A percentile compares a stretch with the other conserved stretches of the same genome.
These are phyloP conservation scores for Aspergillus aculeatinus DNA, from an alignment of 2,329 filamentous ascomycete genomes.

Conservation along the genomic window DNA sequence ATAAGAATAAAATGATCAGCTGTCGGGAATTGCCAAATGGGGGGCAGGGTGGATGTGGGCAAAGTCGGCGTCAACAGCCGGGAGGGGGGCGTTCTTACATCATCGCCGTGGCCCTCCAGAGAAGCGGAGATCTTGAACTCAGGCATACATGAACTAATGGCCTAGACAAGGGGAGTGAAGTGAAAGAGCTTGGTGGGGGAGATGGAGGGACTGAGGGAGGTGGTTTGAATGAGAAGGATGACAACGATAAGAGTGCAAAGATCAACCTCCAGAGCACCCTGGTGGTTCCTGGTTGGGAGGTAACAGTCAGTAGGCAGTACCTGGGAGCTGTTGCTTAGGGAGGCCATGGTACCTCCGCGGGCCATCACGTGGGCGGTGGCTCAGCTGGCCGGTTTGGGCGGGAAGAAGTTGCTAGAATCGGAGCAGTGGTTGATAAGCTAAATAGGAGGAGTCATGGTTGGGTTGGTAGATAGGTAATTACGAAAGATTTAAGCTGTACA, in stretches of 20 bases:
- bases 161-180: not conserved
- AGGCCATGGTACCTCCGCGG: slow-evolving; percentile 8
- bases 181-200: not conserved
- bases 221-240: not conserved
- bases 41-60: slow-evolving; percentile 13
- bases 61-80: slow-evolving; percentile 16
- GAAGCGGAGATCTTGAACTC: slow-evolving; percentile 93
- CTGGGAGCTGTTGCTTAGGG: slow-evolving; percentile 5
- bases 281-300: slow-evolving; percentile 3
- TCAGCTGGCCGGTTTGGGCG: not conserved
- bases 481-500: too few species aligned
- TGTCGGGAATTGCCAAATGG: slow-evolving; percentile 19
- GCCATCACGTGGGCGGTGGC: slow-evolving; percentile 19
- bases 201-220: not conserved
- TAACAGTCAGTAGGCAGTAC: not conserved
- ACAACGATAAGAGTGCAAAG: slow-evolving; percentile 1
- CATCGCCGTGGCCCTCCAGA: slow-evolving; percentile 84
- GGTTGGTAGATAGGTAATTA: not conserved
- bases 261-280: slow-evolving; percentile 8
- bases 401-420: slow-evolving; percentile 17
- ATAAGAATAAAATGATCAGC: slow-evolving; percentile 59
- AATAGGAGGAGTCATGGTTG: not conserved
- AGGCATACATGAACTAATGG: slow-evolving; percentile 55
- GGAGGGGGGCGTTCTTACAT: slow-evolving; percentile 62
- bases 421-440: slow-evolving; percentile 2